Evolutionary conservation across 257 asterid genomes (phyloP).

Genomic region (Lantana camara): DNA sequence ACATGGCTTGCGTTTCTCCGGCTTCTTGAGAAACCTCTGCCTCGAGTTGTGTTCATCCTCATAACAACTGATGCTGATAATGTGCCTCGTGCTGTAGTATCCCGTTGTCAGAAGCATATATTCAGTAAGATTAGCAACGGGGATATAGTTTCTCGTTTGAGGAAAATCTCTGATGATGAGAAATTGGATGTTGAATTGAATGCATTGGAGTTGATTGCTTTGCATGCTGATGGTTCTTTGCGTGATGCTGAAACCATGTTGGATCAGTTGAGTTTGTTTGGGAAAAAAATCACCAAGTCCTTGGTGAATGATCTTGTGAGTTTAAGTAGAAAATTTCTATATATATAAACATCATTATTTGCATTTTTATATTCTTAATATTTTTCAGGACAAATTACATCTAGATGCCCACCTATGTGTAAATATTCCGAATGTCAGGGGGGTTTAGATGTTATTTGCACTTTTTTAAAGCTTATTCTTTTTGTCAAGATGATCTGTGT

Average conservation of each 20-base stretch:
- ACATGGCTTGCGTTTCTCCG: slow-evolving; percentile 82
- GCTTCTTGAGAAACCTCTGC: slow-evolving; percentile 77
- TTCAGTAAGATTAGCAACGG: slow-evolving; percentile 75
- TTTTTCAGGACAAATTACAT: too few species aligned
- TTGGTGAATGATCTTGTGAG: slow-evolving; percentile 97
- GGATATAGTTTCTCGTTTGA: slow-evolving; percentile 70
- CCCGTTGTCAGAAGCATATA: slow-evolving; percentile 88
- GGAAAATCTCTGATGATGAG: slow-evolving; percentile 68
- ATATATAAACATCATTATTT: too few species aligned
- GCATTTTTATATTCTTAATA: too few species aligned
- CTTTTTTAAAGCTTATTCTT: background rate
- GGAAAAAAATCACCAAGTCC: slow-evolving; percentile 82
- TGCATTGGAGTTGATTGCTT: slow-evolving; percentile 84
- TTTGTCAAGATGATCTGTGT: background rate
- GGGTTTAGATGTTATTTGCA: background rate
- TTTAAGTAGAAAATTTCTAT: slow-evolving; percentile 9
- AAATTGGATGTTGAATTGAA: slow-evolving; percentile 74
- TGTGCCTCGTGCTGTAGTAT: slow-evolving; percentile 74
- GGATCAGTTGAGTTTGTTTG: slow-evolving; percentile 94
- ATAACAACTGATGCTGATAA: slow-evolving; percentile 78
- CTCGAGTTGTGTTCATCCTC: slow-evolving; percentile 67
- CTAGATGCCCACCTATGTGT: too few species aligned
- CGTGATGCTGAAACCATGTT: slow-evolving; percentile 96
- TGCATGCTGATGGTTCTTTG: slow-evolving; percentile 92
- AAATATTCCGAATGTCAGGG: too few species aligned